These are phyloP conservation scores for Cenchrus fungigraminus DNA, from an alignment of 176 grass and related monocot genomes.

Conservation along the genomic window DNA sequence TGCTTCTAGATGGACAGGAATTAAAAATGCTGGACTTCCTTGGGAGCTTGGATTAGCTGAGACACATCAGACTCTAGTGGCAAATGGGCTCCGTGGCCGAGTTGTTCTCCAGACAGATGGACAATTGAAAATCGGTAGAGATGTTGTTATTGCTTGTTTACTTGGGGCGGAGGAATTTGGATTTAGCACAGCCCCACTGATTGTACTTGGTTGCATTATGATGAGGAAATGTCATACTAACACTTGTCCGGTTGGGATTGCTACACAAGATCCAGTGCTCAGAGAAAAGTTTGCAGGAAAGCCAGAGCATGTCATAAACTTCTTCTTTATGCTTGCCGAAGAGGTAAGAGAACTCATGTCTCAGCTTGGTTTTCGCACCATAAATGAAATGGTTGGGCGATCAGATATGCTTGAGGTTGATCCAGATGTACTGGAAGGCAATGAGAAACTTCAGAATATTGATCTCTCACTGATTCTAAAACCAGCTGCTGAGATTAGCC, in stretches of 20 bases:
- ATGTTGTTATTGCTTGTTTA: slow-evolving; percentile 71
- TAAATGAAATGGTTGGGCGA: slow-evolving; percentile 70
- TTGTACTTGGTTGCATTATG: slow-evolving; percentile 71
- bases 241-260: slow-evolving; percentile 74
- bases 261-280: slow-evolving; percentile 75
- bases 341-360: slow-evolving; percentile 67
- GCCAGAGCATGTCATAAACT: slow-evolving; percentile 74
- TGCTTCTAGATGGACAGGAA: slow-evolving; percentile 74
- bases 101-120: slow-evolving; percentile 69
- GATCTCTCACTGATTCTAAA: slow-evolving; percentile 63
- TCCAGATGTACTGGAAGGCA: slow-evolving; percentile 41
- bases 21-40: slow-evolving; percentile 75
- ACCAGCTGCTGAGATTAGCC: slow-evolving; percentile 54
- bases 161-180: slow-evolving; percentile 81
- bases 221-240: slow-evolving; percentile 77
- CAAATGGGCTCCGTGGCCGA: slow-evolving; percentile 62
- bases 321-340: slow-evolving; percentile 72
- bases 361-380: slow-evolving; percentile 57
- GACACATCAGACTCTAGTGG: slow-evolving; percentile 68
- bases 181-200: slow-evolving; percentile 67
- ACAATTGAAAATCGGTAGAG: slow-evolving; percentile 68
- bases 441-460: slow-evolving; percentile 59
- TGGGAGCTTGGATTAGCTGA: slow-evolving; percentile 81
- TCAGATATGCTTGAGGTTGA: slow-evolving; percentile 72
- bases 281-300: slow-evolving; percentile 67